Conservation (phyloP, 2,329 filamentous ascomycete species). For the Alternaria solani region DNA sequence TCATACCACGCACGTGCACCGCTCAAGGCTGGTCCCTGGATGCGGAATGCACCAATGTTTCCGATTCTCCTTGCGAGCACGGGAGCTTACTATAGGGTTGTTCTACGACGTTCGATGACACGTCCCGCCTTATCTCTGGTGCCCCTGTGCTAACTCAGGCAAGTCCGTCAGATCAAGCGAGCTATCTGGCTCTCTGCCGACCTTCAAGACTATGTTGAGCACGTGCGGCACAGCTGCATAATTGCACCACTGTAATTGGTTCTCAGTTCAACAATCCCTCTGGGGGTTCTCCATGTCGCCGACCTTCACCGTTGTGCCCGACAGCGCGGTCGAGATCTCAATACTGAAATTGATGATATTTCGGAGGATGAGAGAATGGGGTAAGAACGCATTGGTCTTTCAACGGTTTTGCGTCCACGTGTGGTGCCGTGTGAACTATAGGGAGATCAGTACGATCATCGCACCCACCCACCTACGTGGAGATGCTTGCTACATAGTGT, state of each 20-base stretch:
- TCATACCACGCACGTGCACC: constrained; percentile 6
- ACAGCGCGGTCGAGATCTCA: not conserved
- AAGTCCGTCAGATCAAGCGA: constrained; percentile 2
- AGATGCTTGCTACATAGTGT: not conserved
- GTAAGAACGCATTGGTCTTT: constrained; percentile 7
- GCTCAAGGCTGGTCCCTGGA: not conserved
- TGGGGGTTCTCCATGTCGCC: not conserved
- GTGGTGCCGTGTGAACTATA: constrained; percentile 3
- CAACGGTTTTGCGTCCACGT: constrained; percentile 17
- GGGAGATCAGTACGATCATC: not conserved
- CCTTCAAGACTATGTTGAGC: not conserved
- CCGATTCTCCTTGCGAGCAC: not conserved
- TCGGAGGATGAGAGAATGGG: not conserved
- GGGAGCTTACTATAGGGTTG: not conserved
- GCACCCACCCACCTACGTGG: not conserved
- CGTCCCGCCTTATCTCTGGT: constrained; percentile 6
- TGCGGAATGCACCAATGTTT: not conserved
- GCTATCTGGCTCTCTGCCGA: constrained; percentile 13
- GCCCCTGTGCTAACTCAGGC: constrained; percentile 1
- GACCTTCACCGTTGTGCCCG: constrained; percentile 1
- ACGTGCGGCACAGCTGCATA: not conserved
- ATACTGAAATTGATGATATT: constrained; percentile 3
- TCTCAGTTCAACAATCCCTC: not conserved
- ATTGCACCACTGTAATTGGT: not conserved
- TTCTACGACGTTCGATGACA: not conserved